A percentile compares a stretch with the other conserved stretches of the same genome.
Evolutionary conservation across 179 eudicot species (phyloP).

Genomic region (Spergularia azorica): DNA sequence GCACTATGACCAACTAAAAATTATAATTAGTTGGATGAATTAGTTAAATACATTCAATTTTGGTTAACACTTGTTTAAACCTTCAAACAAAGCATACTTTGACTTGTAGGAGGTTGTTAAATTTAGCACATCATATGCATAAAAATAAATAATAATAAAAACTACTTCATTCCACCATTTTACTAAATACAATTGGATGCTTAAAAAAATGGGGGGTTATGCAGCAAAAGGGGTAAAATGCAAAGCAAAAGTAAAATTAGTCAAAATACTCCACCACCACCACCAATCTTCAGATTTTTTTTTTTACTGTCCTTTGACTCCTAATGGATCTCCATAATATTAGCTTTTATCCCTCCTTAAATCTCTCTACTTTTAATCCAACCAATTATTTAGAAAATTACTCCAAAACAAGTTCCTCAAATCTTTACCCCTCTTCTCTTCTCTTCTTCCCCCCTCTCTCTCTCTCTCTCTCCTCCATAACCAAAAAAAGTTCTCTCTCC

Average conservation of each 20-base stretch:
- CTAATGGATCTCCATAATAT: conserved; percentile 30
- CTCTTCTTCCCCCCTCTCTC: conserved; percentile 6
- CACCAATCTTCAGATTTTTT: not conserved
- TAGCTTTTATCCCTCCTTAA: conserved; percentile 16
- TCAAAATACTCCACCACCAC: conserved; percentile 13
- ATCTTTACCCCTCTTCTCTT: not conserved
- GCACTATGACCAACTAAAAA: conserved; percentile 24
- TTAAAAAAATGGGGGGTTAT: not conserved
- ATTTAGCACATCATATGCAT: conserved; percentile 24
- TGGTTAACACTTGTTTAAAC: too few relatives aligned
- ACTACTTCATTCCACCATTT: conserved; percentile 2
- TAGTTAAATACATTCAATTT: conserved; percentile 1
- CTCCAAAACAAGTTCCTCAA: not conserved
- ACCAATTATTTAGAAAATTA: not conserved
- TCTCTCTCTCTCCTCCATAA: conserved; percentile 25
- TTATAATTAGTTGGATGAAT: not conserved
- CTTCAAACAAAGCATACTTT: conserved; percentile 5
- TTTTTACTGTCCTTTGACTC: conserved; percentile 34
- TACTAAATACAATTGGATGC: not conserved
- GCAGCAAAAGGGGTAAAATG: not conserved
- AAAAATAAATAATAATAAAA: conserved; percentile 12
- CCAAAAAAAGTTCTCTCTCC: conserved; percentile 13
- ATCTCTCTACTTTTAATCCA: conserved; percentile 23
- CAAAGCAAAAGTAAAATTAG: not conserved
- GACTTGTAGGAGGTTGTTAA: conserved; percentile 17